Evolutionary conservation across 73 alveolate species (phyloP).

Genomic region (Paramecium sonneborni): DNA sequence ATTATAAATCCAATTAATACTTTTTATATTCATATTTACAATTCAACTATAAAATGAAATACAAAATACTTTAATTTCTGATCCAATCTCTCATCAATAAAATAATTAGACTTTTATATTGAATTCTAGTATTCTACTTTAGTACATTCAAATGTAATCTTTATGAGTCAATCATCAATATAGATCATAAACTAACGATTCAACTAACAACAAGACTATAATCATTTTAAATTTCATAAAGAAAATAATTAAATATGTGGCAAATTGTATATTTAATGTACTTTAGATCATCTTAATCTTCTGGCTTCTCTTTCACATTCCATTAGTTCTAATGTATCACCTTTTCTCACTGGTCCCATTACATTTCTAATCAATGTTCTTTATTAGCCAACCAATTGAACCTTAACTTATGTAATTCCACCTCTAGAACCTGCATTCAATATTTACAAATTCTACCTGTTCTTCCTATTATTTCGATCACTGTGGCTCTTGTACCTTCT

Average conservation of each 20-base stretch:
- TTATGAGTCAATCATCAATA: neutral
- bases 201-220: neutral
- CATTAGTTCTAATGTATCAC: slow-evolving; percentile 98
- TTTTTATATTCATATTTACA: too few relatives aligned
- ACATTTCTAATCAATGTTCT: slow-evolving; percentile 98
- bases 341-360: slow-evolving; percentile 99
- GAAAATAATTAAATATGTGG: slow-evolving; percentile 11
- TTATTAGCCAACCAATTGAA: slow-evolving; percentile 79
- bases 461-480: slow-evolving; percentile 61
- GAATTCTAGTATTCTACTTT: neutral
- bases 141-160: slow-evolving; percentile 9
- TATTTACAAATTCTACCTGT: slow-evolving; percentile 40
- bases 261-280: slow-evolving; percentile 5
- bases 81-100: too few relatives aligned
- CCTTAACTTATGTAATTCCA: slow-evolving; percentile 99
- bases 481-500: slow-evolving; percentile 62
- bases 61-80: too few relatives aligned
- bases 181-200: neutral
- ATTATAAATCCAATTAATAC: too few relatives aligned
- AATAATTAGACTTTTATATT: slow-evolving; percentile 11
- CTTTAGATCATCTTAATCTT: slow-evolving; percentile 90
- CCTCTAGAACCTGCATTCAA: slow-evolving; percentile 96
- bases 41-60: too few relatives aligned
- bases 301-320: slow-evolving; percentile 99
- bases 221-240: neutral